Base-by-base conservation (phyloP, 2,329 filamentous ascomycete genomes). In the Podosphaera fusca region DNA sequence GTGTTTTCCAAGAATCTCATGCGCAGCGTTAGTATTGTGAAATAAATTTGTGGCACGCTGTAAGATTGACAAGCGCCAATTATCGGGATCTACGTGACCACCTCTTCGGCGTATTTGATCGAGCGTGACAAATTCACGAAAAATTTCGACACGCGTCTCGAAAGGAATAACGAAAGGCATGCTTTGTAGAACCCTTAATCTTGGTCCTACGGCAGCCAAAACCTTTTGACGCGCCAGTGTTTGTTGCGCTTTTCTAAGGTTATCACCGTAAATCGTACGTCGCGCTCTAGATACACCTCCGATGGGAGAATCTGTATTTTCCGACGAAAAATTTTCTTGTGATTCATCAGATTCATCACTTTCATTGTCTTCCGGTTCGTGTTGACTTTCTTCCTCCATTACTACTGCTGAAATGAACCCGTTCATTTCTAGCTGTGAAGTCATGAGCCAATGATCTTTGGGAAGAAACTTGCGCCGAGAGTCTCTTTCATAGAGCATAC, bases 121-220 rank as follows among this genome's bases (percentile, higher is more conserved):
- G 3, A 89, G 73, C 35, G 79, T 71, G n/a, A 96, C 85, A 64
- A 96, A 96, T 65, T 95, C 81, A 35, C 89, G 80, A 69, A 98
- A 96, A 31, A 96, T 90, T 66, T 88, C 81, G 3, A 98, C 92
- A 52, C 92, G 76, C 0, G 86, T 92, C 42, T 86, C 80, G 64
- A 98, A 98, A 0, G 90, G 92, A 50, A 98, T 92, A 62, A 90
- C 85, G 67, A 96, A 98, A 0, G 92, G 92, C 82, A 98, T 94
- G 65, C 96, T 94, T 62, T 92, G 84, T 55, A 98, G 70, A 4
- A 98, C 85, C 65, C 95, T 89, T 8, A 95, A 73, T 62, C 90
- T 83, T 0, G 92, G 90, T 0, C 85, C 87, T 59, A 95, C 80
- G 12, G 84, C 78, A 53, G 89, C 85, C 31, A 94, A 71, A 59